Evolutionary conservation across 495 filamentous ascomycete genomes (phyloP).

Genomic region (Penicillium roqueforti): DNA sequence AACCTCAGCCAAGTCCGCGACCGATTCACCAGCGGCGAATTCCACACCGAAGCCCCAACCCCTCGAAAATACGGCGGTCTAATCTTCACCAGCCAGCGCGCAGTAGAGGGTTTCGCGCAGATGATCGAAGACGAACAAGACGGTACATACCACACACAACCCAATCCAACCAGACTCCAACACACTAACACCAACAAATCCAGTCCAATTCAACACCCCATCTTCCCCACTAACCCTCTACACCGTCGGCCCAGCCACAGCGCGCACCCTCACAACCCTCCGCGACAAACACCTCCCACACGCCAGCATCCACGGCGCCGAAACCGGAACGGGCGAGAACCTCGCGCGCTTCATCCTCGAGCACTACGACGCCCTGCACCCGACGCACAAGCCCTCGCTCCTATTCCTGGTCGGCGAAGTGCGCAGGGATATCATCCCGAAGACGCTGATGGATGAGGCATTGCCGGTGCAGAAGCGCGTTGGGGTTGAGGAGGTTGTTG

Average conservation of each 20-base stretch:
- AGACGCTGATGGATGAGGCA: constrained; percentile 55
- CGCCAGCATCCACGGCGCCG: constrained; percentile 63
- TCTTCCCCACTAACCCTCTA: constrained; percentile 59
- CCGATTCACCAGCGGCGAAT: constrained; percentile 34
- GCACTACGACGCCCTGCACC: constrained; percentile 53
- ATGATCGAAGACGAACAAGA: constrained; percentile 50
- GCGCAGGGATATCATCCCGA: constrained; percentile 82
- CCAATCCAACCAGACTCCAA: too few relatives aligned
- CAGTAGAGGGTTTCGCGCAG: constrained; percentile 77
- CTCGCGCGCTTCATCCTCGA: constrained; percentile 72
- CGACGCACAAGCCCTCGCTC: constrained; percentile 51
- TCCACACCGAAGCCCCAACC: constrained; percentile 7
- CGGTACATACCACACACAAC: constrained; percentile 21
- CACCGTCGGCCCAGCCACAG: constrained; percentile 89
- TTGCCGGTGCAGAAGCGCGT: constrained; percentile 45
- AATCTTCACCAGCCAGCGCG: constrained; percentile 91
- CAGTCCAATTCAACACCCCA: constrained; percentile 27
- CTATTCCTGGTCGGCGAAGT: constrained; percentile 87
- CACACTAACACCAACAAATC: too few relatives aligned
- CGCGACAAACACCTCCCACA: constrained; percentile 36
- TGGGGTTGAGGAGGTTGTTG: constrained; percentile 66
- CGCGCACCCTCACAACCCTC: constrained; percentile 61
- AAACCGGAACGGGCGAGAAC: constrained; percentile 76
- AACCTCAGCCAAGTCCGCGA: constrained; percentile 44
- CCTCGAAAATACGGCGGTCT: constrained; percentile 65